These are phyloP conservation scores for Phaeoacremonium minimum DNA, from an alignment of 2,329 filamentous ascomycete species.

Conservation along the genomic window DNA sequence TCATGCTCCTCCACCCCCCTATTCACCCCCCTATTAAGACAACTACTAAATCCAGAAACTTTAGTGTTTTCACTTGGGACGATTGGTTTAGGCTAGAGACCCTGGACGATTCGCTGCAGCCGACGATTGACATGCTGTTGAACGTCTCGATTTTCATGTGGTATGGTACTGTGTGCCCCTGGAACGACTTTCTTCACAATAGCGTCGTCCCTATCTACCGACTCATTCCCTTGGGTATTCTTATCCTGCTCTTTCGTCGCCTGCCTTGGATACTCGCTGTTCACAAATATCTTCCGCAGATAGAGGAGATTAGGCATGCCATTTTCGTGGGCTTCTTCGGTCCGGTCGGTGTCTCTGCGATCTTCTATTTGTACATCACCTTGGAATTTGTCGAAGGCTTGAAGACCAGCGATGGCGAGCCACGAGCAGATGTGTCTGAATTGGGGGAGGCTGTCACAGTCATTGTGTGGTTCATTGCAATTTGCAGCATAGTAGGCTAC, in stretches of 20 bases:
- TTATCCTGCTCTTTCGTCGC: conserved; percentile 73
- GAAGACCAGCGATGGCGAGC: conserved; percentile 50
- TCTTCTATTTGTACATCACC: conserved; percentile 84
- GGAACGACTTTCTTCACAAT: conserved; percentile 65
- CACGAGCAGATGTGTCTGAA: conserved; percentile 60
- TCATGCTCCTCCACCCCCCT: no score
- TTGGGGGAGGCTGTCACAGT: conserved; percentile 64
- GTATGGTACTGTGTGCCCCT: conserved; percentile 84
- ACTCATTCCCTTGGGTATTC: conserved; percentile 66
- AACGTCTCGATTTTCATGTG: conserved; percentile 88
- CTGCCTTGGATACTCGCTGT: conserved; percentile 72
- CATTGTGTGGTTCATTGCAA: conserved; percentile 80
- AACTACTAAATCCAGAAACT: no score
- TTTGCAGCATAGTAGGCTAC: conserved; percentile 72
- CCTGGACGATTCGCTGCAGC: conserved; percentile 85
- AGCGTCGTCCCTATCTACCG: conserved; percentile 68
- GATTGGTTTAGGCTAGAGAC: conserved; percentile 93
- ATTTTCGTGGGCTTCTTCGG: conserved; percentile 91
- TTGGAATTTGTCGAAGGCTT: conserved; percentile 64
- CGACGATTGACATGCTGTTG: conserved; percentile 90
- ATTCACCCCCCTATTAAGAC: no score
- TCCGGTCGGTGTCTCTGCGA: conserved; percentile 84
- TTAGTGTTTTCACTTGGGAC: conserved; percentile 84
- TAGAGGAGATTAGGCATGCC: conserved; percentile 69
- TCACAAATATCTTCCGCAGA: conserved; percentile 74